Base-by-base conservation (phyloP, 2,329 filamentous ascomycete genomes). In the Alternaria conjuncta region DNA sequence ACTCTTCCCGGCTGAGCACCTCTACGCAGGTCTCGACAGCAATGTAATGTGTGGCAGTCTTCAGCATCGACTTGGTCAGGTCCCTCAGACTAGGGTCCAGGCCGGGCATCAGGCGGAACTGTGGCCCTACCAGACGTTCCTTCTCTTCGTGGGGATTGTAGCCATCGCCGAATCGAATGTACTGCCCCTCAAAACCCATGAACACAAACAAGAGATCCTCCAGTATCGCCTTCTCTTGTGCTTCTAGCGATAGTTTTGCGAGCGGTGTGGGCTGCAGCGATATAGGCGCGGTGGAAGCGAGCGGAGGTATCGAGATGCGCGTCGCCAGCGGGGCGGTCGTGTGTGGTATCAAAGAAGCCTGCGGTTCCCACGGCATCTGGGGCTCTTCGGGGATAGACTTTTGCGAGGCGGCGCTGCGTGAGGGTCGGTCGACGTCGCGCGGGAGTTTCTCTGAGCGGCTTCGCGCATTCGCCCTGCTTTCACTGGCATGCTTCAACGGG, bases 161-260 rank as follows among this genome's bases (percentile, higher is more conserved):
- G 9, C 88, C 87, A 69, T 93, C 91, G 62, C 87, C 87, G 77
- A 93, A 98, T 59, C 93, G 92, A 65, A 99, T 92, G 77, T 98
- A 98, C 79, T 97, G 94, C n/a, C 96, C 96, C 81, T 99, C 96
- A 68, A 94, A 97, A 23, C 96, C 96, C 94, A 99, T 97, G 73
- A 98, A 96, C 6, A 97, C 94, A 76, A 95, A 97, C 36, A 98
- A 82, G 15, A 99, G 82, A 73, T 99, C 96, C 71, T 97, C 94
- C 46, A 98, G 85, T 50, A 99, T 91, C 9, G 89, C 92, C 23
- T 89, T 88, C 81, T 99, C 96, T 79, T 99, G 96, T 3, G 88
- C 87, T 68, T 96, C 91, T 26, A 96, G 83, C 1, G 89, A 89
- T 63, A 98, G 82, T 61, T 92, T 88, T 60, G 86, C 84, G 15